Percentiles rank a stretch among this genome's conserved stretches.
Evolutionary conservation across 2,329 filamentous ascomycete genomes (phyloP).

Genomic region (Xylariaceae sp.): DNA sequence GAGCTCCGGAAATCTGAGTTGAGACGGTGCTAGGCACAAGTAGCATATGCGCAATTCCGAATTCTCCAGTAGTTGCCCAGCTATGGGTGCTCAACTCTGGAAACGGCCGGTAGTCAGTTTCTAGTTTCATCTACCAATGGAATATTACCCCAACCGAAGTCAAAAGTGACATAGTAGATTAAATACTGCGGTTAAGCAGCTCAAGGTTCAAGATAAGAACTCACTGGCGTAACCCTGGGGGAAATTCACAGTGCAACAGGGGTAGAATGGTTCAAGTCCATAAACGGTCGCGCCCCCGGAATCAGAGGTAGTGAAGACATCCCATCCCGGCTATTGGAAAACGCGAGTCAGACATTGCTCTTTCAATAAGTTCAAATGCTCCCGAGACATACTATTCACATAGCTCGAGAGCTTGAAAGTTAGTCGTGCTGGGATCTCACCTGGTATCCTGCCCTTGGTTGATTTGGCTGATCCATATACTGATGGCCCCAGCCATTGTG

Average conservation of each 20-base stretch:
- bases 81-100: conserved; percentile 48
- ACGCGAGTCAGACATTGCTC: background rate
- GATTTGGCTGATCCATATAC: conserved; percentile 47
- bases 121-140: no score
- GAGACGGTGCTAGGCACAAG: conserved; percentile 43
- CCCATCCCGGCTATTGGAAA: conserved; percentile 25
- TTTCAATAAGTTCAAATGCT: no score
- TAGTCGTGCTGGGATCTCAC: background rate
- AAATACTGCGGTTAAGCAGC: no score
- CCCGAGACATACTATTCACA: conserved; percentile 27
- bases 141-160: no score
- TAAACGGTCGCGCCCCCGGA: conserved; percentile 39
- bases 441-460: background rate
- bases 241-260: conserved; percentile 54
- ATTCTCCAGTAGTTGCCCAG: conserved; percentile 39
- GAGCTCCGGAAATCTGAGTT: conserved; percentile 33
- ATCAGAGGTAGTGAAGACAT: conserved; percentile 45
- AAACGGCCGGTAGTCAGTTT: no score
- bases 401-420: conserved; percentile 33
- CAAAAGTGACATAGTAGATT: no score
- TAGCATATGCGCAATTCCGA: conserved; percentile 47
- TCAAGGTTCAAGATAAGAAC: no score
- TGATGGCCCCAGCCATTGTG: conserved; percentile 50
- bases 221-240: no score
- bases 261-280: conserved; percentile 46